Evolutionary conservation across 192 early-diverging fungal species (phyloP), one percentile per base, ranked within the genome.

Genomic region (Linnemannia exigua): DNA sequence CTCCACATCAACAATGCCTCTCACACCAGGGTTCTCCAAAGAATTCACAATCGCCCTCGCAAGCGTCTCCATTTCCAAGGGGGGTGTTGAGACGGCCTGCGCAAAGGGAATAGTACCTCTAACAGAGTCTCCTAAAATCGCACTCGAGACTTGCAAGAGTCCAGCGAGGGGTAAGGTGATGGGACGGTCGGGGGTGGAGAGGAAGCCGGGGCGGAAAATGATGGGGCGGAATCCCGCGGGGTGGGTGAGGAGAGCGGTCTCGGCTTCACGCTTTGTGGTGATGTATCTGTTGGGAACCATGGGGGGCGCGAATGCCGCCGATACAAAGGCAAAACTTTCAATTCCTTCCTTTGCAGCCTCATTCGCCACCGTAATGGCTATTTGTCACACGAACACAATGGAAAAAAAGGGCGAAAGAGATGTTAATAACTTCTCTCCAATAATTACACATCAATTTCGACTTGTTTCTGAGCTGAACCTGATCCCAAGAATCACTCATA

Each of bases 181-280:
- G 11, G 93, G 91, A n/a, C 93, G 91, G 0, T 88, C 79, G 12
- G 88, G 79, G 3, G 90, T 93, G 72, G 89, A 95, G 88, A 95
- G 90, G 69, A 94, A 92, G 9, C 94, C 90, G 70, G 77, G 74
- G 36, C 74, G 72, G 73, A 87, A 73, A 35, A 74, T 37, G 92
- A 85, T 33, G 90, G 87, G n/a, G 88, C 90, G 80, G 91, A 88
- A 52, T 71, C 79, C 50, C 80, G 88, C 52, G 1, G 78, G 63
- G 63, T 86, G 72, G 7, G 89, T 87, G 66, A 95, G 80, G 37
- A 95, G 76, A 17, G 81, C 89, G 5, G 74, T 72, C 81, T 95
- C 95, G 6, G 91, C 95, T 79, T 95, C 92, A 44, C 94, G 93
- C 76, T 95, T 95, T 17, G 94, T 94, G 28, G 93, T 93, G 61